phyloP scores from a whole-genome alignment of 495 filamentous ascomycete species.

The Chaetomium fimeti region DNA sequence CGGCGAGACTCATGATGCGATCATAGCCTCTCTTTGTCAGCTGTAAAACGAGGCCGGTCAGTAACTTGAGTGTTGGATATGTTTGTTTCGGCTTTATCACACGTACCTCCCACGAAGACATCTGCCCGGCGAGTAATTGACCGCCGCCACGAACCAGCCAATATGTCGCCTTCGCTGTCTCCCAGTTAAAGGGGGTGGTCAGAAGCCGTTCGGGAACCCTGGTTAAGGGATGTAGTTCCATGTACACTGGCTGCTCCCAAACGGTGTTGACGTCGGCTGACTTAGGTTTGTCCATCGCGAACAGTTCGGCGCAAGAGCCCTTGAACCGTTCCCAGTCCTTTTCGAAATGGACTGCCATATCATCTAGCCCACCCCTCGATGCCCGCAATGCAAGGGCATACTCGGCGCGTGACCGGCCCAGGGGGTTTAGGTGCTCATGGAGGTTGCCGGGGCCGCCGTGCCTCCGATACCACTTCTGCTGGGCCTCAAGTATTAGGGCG shows the following conservation, averaged over 20 bases:
- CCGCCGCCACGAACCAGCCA: conserved; percentile 42
- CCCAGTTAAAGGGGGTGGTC: conserved; percentile 29
- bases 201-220: conserved; percentile 39
- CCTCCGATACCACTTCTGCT: conserved; percentile 32
- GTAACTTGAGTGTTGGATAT: background rate
- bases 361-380: background rate
- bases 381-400: background rate
- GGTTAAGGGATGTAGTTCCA: conserved; percentile 34
- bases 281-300: background rate
- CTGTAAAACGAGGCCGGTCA: conserved; percentile 9
- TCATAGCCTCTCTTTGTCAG: conserved; percentile 26
- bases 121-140: conserved; percentile 22
- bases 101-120: conserved; percentile 43
- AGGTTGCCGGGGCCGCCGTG: conserved; percentile 13
- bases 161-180: conserved; percentile 35
- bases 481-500: conserved; percentile 33
- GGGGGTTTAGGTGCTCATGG: conserved; percentile 5
- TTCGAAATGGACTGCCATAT: conserved; percentile 14
- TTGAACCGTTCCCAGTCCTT: conserved; percentile 24
- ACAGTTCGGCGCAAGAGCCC: background rate
- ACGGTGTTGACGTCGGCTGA: background rate
- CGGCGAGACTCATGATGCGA: conserved; percentile 8
- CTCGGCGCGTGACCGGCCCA: background rate
- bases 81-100: background rate
- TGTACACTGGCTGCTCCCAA: background rate